Evolutionary conservation across 148 eudicot genomes (phyloP).

Genomic region (Mesembryanthemum crystallinum): DNA sequence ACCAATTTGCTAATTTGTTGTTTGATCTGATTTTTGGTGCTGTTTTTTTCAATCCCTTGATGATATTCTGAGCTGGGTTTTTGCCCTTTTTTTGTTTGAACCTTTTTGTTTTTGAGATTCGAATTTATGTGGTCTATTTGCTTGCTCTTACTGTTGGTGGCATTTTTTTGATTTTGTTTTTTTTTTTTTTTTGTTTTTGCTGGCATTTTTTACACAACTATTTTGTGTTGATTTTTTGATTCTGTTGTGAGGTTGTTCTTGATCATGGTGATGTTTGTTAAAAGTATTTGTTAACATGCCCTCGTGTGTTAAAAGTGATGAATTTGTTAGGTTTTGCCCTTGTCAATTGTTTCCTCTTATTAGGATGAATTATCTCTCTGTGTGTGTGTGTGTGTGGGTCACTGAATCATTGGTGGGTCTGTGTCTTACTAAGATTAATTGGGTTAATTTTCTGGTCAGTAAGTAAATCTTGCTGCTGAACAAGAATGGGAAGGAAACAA

Average conservation of each 20-base stretch:
- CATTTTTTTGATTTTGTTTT: background rate
- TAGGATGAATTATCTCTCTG: background rate
- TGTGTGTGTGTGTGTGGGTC: background rate
- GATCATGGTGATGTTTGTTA: background rate
- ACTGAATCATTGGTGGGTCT: background rate
- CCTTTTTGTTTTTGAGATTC: background rate
- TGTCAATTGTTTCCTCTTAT: background rate
- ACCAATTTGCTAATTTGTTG: background rate
- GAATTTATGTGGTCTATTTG: background rate
- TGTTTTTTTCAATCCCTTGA: background rate
- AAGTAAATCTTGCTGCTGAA: background rate
- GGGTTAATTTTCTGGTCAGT: background rate
- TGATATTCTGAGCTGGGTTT: background rate
- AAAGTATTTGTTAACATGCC: background rate
- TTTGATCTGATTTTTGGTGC: slow-evolving; percentile 3
- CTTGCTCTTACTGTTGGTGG: background rate
- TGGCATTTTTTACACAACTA: background rate
- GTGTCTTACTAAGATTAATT: background rate
- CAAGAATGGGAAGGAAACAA: background rate
- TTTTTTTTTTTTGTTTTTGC: too few relatives aligned
- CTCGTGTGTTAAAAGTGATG: background rate
- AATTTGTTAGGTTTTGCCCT: background rate
- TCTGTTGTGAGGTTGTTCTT: background rate
- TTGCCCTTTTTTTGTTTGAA: background rate
- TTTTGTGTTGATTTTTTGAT: background rate